A percentile compares a stretch with the other conserved stretches of the same genome.
Conservation (phyloP, 1,284 basidiomycete genomes). For the Irpex sp. region DNA sequence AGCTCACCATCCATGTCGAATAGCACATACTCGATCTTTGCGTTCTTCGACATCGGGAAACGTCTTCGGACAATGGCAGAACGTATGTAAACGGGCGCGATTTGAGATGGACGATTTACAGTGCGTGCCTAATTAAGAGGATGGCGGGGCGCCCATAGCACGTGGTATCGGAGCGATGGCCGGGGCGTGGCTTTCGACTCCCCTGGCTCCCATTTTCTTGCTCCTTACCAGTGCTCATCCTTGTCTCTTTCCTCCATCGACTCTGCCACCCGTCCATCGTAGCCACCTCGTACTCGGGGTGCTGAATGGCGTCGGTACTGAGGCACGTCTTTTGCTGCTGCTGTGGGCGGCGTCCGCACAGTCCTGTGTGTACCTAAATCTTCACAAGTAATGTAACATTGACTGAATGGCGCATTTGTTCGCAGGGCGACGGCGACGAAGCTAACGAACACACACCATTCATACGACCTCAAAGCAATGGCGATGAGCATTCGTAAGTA, state of each 20-base stretch:
- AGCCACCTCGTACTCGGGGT: not conserved
- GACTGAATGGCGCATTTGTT: not conserved
- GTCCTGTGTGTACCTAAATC: slow-evolving; percentile 2
- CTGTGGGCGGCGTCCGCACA: not conserved
- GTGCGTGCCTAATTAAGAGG: not conserved
- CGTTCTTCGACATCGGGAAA: not conserved
- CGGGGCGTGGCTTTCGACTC: slow-evolving; percentile 1
- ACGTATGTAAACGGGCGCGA: slow-evolving; percentile 7
- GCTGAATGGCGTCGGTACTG: slow-evolving; percentile 3
- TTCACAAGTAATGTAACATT: not conserved
- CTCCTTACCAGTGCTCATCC: not conserved
- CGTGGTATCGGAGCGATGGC: not conserved
- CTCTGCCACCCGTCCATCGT: not conserved
- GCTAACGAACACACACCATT: slow-evolving; percentile 29
- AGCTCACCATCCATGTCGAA: slow-evolving; percentile 78
- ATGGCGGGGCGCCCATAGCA: not conserved
- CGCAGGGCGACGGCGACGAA: slow-evolving; percentile 15
- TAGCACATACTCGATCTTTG: slow-evolving; percentile 62
- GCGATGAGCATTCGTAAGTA: slow-evolving; percentile 21
- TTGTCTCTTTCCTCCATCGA: not conserved
- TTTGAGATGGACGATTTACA: not conserved
- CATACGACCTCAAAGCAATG: slow-evolving; percentile 22
- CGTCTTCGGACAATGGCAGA: slow-evolving; percentile 16
- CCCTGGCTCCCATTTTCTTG: not conserved
- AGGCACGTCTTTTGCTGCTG: slow-evolving; percentile 4